Base-by-base conservation (phyloP, 2,329 filamentous ascomycete species). In the Fusarium kyushuense region DNA sequence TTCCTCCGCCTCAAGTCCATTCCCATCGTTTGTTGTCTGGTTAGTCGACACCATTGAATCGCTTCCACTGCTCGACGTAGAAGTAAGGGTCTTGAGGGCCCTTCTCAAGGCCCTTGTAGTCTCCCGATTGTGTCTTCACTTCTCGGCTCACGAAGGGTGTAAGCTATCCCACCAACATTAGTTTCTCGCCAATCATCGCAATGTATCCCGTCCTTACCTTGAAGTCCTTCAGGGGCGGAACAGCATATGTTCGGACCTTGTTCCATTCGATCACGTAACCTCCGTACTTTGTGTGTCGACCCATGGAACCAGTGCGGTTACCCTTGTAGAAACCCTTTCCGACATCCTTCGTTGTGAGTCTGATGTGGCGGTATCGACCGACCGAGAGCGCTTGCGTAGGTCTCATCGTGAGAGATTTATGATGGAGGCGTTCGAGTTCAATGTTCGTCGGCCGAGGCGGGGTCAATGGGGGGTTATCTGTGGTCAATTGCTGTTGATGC, bases 261-360 rank as follows among this genome's bases (percentile, higher is more conserved):
- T 84, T 81, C 86, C 87, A 97, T 71, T 98, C 92, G 71, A 98
- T 90, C 46, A 89, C 79, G 80, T 96, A 99, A 51, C 90, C 90
- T 79, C 95, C 96, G 77, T 89, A 88, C 78, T 92, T 92, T 55
- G 92, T 94, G 81, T 96, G 93, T 16, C 84, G 82, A 79, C 96
- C 96, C 89, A 96, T 94, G 41, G 92, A 89, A 3, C 96, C 96
- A 1, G 93, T 91, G 46, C 94, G 87, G 74, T 92, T 97, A 77
- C 96, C 96, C 86, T 98, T 98, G 89, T 99, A 99, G 88, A 90
- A 99, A 72, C 94, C 95, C 77, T 93, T 93, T 79, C 91, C 92
- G 78, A 95, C 90, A 80, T 96, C 90, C 82, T 99, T 99, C 72
- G 95, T 97, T 14, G 93, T 97, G 76, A 99, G 87, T 54, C 87